These are phyloP conservation scores for Tulasnella sp. DNA, from an alignment of 768 basidiomycete species.

Conservation along the genomic window DNA sequence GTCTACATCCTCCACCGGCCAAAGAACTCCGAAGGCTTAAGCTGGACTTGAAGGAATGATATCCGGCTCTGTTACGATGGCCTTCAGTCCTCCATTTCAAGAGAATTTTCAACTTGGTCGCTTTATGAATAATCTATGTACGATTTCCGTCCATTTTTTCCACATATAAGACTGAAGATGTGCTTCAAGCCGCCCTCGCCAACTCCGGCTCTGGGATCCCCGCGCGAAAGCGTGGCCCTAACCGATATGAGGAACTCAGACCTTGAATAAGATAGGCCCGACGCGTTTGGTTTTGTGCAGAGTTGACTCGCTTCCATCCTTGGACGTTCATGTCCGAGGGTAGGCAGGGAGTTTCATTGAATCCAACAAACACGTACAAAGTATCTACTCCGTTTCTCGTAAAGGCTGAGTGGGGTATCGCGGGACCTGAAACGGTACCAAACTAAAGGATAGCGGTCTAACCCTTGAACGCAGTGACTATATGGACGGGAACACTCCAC, in stretches of 20 bases:
- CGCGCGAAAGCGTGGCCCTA: no score
- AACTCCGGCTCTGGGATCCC: no score
- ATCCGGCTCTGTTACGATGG: no score
- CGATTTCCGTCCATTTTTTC: no score
- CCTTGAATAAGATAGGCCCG: not conserved
- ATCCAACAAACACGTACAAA: not conserved
- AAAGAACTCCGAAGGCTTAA: no score
- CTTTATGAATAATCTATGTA: no score
- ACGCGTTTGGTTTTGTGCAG: not conserved
- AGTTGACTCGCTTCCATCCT: not conserved
- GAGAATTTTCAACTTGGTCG: no score
- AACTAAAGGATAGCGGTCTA: not conserved
- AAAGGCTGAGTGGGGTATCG: not conserved
- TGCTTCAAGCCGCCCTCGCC: no score
- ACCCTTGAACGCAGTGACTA: constrained; percentile 9
- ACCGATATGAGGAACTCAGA: not conserved
- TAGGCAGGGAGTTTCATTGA: not conserved
- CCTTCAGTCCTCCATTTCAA: no score
- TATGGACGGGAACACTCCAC: constrained; percentile 1
- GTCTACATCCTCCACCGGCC: no score
- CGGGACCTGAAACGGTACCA: not conserved
- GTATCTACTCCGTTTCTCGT: not conserved
- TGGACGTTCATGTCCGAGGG: not conserved
- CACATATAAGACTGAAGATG: no score
- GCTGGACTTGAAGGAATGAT: no score